Percentiles rank a stretch among this genome's conserved stretches.
Conservation (phyloP, 805 yeast species). For the Teunomyces kruisii region DNA sequence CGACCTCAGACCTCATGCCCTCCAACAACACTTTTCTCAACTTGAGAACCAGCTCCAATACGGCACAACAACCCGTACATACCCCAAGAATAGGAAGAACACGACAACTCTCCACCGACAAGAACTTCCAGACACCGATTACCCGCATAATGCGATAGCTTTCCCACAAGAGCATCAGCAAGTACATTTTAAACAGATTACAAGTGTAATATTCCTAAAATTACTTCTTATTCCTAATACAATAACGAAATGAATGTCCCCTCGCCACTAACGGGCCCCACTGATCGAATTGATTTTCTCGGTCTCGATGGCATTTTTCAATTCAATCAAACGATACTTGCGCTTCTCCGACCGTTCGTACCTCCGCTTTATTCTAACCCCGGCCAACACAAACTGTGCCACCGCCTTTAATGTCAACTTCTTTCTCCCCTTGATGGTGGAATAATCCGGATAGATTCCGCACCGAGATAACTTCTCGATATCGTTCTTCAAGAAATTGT, state of each 20-base stretch:
- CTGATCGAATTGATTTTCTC: constrained; percentile 14
- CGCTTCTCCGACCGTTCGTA: constrained; percentile 27
- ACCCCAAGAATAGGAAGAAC: constrained; percentile 41
- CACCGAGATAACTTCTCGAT: constrained; percentile 25
- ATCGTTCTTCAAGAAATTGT: constrained; percentile 24
- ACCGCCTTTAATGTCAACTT: constrained; percentile 29
- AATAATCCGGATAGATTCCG: constrained; percentile 37
- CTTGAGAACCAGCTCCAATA: constrained; percentile 15
- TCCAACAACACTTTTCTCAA: constrained; percentile 27
- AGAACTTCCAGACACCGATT: constrained; percentile 42
- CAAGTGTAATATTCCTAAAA: constrained; percentile 4
- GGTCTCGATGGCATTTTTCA: constrained; percentile 31
- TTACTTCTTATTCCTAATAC: not conserved
- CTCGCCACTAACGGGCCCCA: not conserved
- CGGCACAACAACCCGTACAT: constrained; percentile 18
- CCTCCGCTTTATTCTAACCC: constrained; percentile 33
- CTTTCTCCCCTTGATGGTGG: constrained; percentile 12
- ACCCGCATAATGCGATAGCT: constrained; percentile 37
- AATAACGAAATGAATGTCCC: not conserved
- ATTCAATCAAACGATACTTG: constrained; percentile 21
- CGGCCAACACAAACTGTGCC: constrained; percentile 39
- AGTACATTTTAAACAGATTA: too few relatives aligned
- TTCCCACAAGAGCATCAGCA: too few relatives aligned
- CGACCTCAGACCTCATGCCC: constrained; percentile 27
- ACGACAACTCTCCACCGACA: constrained; percentile 39